phyloP scores from a whole-genome alignment of 768 basidiomycete genomes.

The Boletus vinaceobasis region DNA sequence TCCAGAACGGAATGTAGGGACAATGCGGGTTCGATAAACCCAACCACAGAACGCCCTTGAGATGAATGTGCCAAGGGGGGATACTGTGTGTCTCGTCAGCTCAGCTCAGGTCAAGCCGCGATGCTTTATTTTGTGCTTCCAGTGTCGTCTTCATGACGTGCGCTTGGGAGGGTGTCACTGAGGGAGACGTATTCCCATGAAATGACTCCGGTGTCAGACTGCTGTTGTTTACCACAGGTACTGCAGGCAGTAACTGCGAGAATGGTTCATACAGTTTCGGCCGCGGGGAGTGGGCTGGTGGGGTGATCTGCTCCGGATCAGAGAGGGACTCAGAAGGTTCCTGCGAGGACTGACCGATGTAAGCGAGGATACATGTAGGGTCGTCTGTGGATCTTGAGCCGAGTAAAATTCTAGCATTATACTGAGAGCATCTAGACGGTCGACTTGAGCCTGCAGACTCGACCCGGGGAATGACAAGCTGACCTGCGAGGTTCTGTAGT shows the following conservation, averaged over 20 bases:
- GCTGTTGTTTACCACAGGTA: slow-evolving; percentile 29
- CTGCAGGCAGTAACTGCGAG: slow-evolving; percentile 28
- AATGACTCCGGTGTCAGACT: slow-evolving; percentile 57
- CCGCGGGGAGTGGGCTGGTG: slow-evolving; percentile 42
- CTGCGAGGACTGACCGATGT: slow-evolving; percentile 42
- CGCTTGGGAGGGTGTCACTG: slow-evolving; percentile 26
- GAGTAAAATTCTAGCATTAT: slow-evolving; percentile 73
- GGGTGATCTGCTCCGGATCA: slow-evolving; percentile 40
- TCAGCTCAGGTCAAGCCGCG: slow-evolving; percentile 31
- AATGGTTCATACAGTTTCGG: slow-evolving; percentile 40
- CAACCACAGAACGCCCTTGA: not conserved
- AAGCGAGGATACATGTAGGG: slow-evolving; percentile 51
- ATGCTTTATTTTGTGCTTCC: slow-evolving; percentile 18
- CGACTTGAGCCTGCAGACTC: slow-evolving; percentile 2
- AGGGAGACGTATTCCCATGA: slow-evolving; percentile 56
- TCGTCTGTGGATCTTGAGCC: slow-evolving; percentile 52
- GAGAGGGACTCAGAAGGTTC: not conserved
- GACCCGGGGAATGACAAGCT: slow-evolving; percentile 8
- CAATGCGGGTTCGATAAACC: not conserved
- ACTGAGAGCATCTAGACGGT: slow-evolving; percentile 51
- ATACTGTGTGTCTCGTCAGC: not conserved
- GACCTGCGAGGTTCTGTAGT: slow-evolving; percentile 59
- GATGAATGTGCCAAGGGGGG: not conserved
- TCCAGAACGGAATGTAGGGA: not conserved
- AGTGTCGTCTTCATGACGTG: slow-evolving; percentile 8